Evolutionary conservation across 352 stramenopile species (phyloP).

Genomic region (Pythium chondricola): DNA sequence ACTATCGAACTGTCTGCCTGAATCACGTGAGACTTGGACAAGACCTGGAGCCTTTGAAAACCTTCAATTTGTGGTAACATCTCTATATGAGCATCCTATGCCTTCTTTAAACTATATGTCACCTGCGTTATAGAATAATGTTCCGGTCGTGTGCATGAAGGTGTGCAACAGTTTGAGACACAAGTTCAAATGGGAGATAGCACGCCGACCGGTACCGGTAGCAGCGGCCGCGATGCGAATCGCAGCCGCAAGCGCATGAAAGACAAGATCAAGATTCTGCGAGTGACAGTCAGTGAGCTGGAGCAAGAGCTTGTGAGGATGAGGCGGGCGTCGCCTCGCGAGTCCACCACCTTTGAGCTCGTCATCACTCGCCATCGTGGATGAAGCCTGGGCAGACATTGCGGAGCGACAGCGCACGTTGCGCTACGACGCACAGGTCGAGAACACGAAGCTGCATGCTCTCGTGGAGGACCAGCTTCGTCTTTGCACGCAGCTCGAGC

Average conservation of each 20-base stretch:
- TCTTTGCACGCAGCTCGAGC: constrained; percentile 8
- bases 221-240: constrained; percentile 1
- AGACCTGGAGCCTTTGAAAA: background rate
- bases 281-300: constrained; percentile 14
- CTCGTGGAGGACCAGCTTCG: constrained; percentile 26
- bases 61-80: too few relatives aligned
- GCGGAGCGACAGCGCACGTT: constrained; percentile 8
- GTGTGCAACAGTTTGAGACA: background rate
- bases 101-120: too few relatives aligned
- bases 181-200: background rate
- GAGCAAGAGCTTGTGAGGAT: constrained; percentile 14
- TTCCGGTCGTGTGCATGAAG: too few relatives aligned
- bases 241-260: constrained; percentile 20
- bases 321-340: background rate
- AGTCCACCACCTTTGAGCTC: background rate
- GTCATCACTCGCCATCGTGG: background rate
- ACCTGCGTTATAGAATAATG: too few relatives aligned
- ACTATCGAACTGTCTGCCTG: background rate
- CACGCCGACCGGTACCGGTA: background rate
- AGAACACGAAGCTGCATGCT: constrained; percentile 43
- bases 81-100: too few relatives aligned
- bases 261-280: constrained; percentile 18
- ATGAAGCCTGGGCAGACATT: constrained; percentile 7
- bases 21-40: background rate
- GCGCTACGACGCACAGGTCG: constrained; percentile 11